phyloP scores from a whole-genome alignment of 305 asterid genomes.

The Lippia alba region DNA sequence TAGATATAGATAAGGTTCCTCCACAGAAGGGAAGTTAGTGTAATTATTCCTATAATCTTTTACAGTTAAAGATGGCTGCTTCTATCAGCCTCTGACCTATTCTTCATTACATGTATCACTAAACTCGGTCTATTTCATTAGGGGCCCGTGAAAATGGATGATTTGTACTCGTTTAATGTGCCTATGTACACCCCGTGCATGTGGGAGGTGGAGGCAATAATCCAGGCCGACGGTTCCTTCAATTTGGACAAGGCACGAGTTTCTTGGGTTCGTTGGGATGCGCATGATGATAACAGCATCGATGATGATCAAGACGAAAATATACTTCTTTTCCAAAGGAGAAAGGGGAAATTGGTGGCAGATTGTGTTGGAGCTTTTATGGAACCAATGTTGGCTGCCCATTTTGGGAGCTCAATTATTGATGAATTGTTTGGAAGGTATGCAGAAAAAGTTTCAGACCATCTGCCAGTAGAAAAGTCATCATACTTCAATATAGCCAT shows the following conservation, averaged over 20 bases:
- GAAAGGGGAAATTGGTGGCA: constrained; percentile 13
- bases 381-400: constrained; percentile 32
- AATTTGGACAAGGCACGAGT: background rate
- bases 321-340: background rate
- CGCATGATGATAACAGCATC: background rate
- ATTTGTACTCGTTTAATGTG: constrained; percentile 42
- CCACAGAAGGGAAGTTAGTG: too few species aligned
- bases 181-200: constrained; percentile 27
- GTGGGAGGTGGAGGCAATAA: constrained; percentile 26
- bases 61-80: too few species aligned
- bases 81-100: background rate
- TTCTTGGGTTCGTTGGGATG: background rate
- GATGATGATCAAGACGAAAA: background rate
- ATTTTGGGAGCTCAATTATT: constrained; percentile 23
- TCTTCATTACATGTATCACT: background rate
- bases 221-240: constrained; percentile 14
- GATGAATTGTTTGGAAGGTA: constrained; percentile 28
- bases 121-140: constrained; percentile 7
- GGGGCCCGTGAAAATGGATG: constrained; percentile 35
- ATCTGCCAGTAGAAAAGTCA: constrained; percentile 17
- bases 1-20: too few species aligned
- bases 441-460: constrained; percentile 12
- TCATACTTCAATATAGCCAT: background rate
- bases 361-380: constrained; percentile 22
- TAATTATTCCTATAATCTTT: too few species aligned